A percentile compares a stretch with the other conserved stretches of the same genome.
Conservation (phyloP, 1,284 basidiomycete genomes). For the Porodaedalea pini region DNA sequence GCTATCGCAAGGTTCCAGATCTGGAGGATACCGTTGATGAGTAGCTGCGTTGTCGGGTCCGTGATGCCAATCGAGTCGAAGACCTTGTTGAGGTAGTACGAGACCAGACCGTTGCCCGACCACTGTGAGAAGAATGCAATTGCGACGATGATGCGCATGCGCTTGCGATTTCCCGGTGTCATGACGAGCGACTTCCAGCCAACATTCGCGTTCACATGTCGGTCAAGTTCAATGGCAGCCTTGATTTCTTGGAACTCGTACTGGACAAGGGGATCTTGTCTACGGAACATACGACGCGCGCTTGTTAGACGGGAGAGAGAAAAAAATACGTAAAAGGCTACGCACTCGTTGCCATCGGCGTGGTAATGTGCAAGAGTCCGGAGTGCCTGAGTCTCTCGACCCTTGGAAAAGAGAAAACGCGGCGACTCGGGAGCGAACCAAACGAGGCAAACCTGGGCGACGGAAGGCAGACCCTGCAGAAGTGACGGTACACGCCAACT, state of each 20-base stretch:
- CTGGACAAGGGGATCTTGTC: constrained; percentile 53
- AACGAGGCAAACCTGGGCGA: constrained; percentile 50
- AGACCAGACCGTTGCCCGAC: constrained; percentile 61
- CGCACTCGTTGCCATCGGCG: constrained; percentile 48
- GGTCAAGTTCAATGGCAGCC: constrained; percentile 48
- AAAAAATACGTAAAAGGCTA: constrained; percentile 1
- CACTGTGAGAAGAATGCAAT: constrained; percentile 64
- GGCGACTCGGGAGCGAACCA: constrained; percentile 59
- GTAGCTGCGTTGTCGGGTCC: constrained; percentile 47
- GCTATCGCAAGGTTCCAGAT: constrained; percentile 28
- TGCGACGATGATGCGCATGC: constrained; percentile 53
- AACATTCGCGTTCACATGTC: constrained; percentile 37
- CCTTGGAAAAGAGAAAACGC: constrained; percentile 55
- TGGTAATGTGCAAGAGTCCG: constrained; percentile 52
- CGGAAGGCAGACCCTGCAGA: constrained; percentile 56
- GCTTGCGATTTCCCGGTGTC: constrained; percentile 51
- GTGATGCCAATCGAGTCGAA: constrained; percentile 45
- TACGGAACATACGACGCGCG: constrained; percentile 21
- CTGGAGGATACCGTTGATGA: constrained; percentile 61
- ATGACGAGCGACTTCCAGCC: constrained; percentile 49
- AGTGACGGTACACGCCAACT: constrained; percentile 60
- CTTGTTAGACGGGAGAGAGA: background rate
- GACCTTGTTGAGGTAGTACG: constrained; percentile 31
- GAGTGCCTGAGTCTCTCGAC: constrained; percentile 45
- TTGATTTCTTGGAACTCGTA: constrained; percentile 63